A percentile compares a stretch with the other conserved stretches of the same genome.
Evolutionary conservation across 345 rosid species (phyloP).

Genomic region (Sapria himalayana): DNA sequence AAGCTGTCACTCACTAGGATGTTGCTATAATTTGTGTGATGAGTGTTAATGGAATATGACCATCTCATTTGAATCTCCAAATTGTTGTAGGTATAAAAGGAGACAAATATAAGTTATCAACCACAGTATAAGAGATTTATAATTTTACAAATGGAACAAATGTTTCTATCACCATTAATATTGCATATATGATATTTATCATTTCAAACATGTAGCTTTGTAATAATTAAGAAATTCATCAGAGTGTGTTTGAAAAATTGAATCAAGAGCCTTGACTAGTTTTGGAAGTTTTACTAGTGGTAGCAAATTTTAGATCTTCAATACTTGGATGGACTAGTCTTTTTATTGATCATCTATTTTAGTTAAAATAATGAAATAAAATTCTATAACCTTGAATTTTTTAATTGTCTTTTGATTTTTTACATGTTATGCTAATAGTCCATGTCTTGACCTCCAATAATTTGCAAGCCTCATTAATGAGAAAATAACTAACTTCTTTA

Average conservation of each 20-base stretch:
- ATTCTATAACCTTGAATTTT: slow-evolving; percentile 19
- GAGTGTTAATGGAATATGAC: slow-evolving; percentile 11
- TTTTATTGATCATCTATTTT: slow-evolving; percentile 25
- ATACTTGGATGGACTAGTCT: slow-evolving; percentile 13
- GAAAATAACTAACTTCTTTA: slow-evolving; percentile 12
- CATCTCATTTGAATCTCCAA: slow-evolving; percentile 26
- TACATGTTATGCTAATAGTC: slow-evolving; percentile 13
- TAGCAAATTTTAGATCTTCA: slow-evolving; percentile 37
- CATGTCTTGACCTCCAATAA: slow-evolving; percentile 34
- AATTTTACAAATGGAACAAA: background rate
- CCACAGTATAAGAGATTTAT: background rate
- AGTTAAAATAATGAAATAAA: slow-evolving; percentile 19
- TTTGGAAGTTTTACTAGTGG: slow-evolving; percentile 18
- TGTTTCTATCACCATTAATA: background rate
- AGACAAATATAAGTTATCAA: background rate
- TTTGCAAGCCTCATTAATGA: slow-evolving; percentile 17
- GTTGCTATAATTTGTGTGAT: slow-evolving; percentile 6
- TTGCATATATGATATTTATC: slow-evolving; percentile 14
- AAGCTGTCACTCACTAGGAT: slow-evolving; percentile 25
- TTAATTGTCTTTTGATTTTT: slow-evolving; percentile 19
- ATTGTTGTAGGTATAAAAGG: slow-evolving; percentile 5
- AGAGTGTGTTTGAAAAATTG: slow-evolving; percentile 15
- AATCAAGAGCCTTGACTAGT: slow-evolving; percentile 23
- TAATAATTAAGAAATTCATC: slow-evolving; percentile 23
- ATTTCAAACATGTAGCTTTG: slow-evolving; percentile 23